phyloP scores from a whole-genome alignment of 108 stramenopile species.

The Epithemia pelagica region DNA sequence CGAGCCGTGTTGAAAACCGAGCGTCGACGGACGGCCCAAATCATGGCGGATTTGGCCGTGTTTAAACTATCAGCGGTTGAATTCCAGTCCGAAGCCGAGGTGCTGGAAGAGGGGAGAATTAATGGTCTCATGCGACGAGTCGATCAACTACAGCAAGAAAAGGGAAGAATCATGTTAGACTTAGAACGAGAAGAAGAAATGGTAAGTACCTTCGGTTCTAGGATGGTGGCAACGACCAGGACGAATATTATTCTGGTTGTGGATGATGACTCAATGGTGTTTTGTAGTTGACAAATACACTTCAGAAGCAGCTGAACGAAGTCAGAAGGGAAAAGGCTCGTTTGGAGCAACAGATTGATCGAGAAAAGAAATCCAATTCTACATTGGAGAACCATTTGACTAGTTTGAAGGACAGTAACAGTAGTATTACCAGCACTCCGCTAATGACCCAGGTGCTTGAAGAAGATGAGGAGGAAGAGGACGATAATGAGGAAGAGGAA shows the following conservation, averaged over 20 bases:
- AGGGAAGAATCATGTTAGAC: conserved; percentile 37
- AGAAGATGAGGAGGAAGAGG: background rate
- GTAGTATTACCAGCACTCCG: too few species aligned
- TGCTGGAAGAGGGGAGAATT: conserved; percentile 35
- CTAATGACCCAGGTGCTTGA: background rate
- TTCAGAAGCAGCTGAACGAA: conserved; percentile 35
- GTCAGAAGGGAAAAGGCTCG: conserved; percentile 27
- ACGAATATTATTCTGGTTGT: too few species aligned
- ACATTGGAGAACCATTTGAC: conserved; percentile 7
- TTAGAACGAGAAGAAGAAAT: conserved; percentile 48
- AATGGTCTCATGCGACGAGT: conserved; percentile 32
- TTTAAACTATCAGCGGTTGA: conserved; percentile 20
- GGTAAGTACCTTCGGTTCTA: conserved; percentile 23
- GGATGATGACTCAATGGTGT: too few species aligned
- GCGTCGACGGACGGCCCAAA: conserved; percentile 19
- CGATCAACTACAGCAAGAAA: conserved; percentile 33
- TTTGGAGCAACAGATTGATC: conserved; percentile 27
- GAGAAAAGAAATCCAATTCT: conserved; percentile 18
- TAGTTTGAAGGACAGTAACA: conserved; percentile 1
- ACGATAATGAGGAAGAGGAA: background rate
- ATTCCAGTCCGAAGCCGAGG: conserved; percentile 31
- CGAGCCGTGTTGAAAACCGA: conserved; percentile 27
- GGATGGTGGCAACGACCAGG: too few species aligned
- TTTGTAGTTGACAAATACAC: conserved; percentile 26
- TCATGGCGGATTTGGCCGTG: conserved; percentile 27